Evolutionary conservation across 2,329 filamentous ascomycete genomes (phyloP).

Genomic region (Exutisphaerella laricina): DNA sequence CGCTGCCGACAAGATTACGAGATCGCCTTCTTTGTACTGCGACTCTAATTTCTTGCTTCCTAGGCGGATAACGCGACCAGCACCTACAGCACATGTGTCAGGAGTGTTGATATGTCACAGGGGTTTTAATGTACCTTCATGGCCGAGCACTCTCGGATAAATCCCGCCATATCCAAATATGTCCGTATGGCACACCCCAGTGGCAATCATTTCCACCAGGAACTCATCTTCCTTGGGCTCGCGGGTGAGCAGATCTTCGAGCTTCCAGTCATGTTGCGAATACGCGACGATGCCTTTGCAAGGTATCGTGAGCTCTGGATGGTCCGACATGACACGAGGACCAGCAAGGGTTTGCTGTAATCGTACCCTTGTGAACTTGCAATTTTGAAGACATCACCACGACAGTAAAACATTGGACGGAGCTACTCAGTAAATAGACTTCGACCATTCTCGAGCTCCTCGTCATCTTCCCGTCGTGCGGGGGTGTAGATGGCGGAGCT

Average conservation of each 20-base stretch:
- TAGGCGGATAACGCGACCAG: slow-evolving; percentile 18
- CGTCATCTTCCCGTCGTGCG: too few relatives aligned
- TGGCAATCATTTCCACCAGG: slow-evolving; percentile 47
- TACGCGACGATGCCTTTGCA: slow-evolving; percentile 28
- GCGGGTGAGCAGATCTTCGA: slow-evolving; percentile 20
- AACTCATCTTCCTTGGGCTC: slow-evolving; percentile 38
- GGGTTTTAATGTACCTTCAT: slow-evolving; percentile 19
- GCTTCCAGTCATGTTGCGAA: slow-evolving; percentile 22
- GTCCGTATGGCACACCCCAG: slow-evolving; percentile 51
- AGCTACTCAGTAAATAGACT: too few relatives aligned
- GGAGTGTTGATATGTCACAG: neutral
- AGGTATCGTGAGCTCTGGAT: slow-evolving; percentile 22
- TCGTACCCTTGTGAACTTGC: too few relatives aligned
- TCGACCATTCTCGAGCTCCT: too few relatives aligned
- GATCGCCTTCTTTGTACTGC: slow-evolving; percentile 32
- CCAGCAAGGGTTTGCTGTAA: too few relatives aligned
- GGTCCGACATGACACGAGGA: too few relatives aligned
- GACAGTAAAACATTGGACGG: too few relatives aligned
- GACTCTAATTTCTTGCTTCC: slow-evolving; percentile 13
- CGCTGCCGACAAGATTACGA: slow-evolving; percentile 41
- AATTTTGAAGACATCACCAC: too few relatives aligned
- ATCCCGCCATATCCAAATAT: slow-evolving; percentile 20
- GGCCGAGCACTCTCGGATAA: slow-evolving; percentile 24
- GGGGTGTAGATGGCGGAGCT: too few relatives aligned
- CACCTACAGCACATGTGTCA: slow-evolving; percentile 11